Base-by-base conservation (phyloP, 2,329 filamentous ascomycete genomes). In the Sporothrix brasiliensis region DNA sequence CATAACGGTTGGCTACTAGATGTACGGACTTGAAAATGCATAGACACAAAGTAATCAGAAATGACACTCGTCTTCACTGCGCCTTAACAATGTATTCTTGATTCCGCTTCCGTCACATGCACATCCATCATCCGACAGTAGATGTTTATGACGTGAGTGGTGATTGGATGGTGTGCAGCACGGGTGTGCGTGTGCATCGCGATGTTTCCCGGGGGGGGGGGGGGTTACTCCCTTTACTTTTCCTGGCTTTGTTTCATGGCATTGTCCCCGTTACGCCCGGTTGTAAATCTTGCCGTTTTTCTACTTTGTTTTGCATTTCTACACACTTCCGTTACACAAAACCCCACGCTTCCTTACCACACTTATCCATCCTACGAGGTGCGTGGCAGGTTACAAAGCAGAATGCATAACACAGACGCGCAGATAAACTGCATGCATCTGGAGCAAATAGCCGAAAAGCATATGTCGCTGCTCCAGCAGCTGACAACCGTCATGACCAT, bases 61-160 rank as follows among this genome's bases (percentile, higher is more conserved):
- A 13, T 30, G 13, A 60, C 34, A 9, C 34, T 34, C 34, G 4
- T 34, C 34, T 7, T 34, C 6, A 34, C 34, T 34, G 34, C 7
- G 1, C 34, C 34, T 34, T 9, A 34, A 34, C 27, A 34, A 34
- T 34, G 34, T 9, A 34, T 34, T 7, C 34, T 34, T 34, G 34
- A 34, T 34, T 34, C 34, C 34, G 39, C 58, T 27, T 63, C 58
- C 39, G 58, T 19, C 21, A 21, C 21, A 63, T 63, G 39, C 58
- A 63, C 4, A 39, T 39, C 58, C 39, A 63, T 21, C 39, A 47
- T 63, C 58, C 58, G 58, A 63, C 27, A 63, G 21, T n/a, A 47
- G 58, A 44, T 24, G 6, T 16, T 44, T 16, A 47, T 63, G 58
- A 63, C 39, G 39, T 63, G 39, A 34, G 58, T 44, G n/a, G 58